Evolutionary conservation across 2,329 filamentous ascomycete genomes (phyloP), one percentile per base, ranked within the genome.

Genomic region (Fusarium luffae): DNA sequence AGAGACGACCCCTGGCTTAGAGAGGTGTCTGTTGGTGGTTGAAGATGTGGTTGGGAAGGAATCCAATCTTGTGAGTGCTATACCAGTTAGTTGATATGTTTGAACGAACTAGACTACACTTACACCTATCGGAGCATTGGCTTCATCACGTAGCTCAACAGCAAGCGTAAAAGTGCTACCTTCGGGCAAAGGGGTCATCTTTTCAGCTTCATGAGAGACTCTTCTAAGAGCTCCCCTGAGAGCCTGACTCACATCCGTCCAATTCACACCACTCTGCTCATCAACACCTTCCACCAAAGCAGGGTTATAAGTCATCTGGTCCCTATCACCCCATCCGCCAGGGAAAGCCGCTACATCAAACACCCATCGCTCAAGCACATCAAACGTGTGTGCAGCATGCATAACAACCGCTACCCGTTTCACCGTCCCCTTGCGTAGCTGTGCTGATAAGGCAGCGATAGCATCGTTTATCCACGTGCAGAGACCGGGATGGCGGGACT

Each of bases 381-480:
- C 75, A 34, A 82, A 77, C 1, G 76, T 74, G 7, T 74, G 66
- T 5, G 78, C 74, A 2, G 78, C 77, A 59, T 86, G 85, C 62
- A 88, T 75, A 7, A 84, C 83, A 43, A 88, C 75, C 32, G 81
- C 85, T 47, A 88, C 78, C 54, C 83, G 81, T 25, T 82, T 77
- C 16, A 84, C 85, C 48, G 79, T 63, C 27, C 85, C 86, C 12
- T 84, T 86, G 49, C 92, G 85, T 37, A 97, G 85, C 81, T 97
- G 91, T 5, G 83, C 84, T 63, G 88, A 85, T 23, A 94, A 87
- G 37, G 93, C 91, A 67, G 89, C 83, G 43, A 96, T 88, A 70
- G 94, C 93, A 78, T 96, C 92, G 76, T 86, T 88, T 79, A 97
- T 89, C 92, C 94, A 98, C 74, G 89, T 83, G 84, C 93, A 97